These are phyloP conservation scores for Crassisporium funariophilum DNA, from an alignment of 768 basidiomycete species.

Conservation along the genomic window DNA sequence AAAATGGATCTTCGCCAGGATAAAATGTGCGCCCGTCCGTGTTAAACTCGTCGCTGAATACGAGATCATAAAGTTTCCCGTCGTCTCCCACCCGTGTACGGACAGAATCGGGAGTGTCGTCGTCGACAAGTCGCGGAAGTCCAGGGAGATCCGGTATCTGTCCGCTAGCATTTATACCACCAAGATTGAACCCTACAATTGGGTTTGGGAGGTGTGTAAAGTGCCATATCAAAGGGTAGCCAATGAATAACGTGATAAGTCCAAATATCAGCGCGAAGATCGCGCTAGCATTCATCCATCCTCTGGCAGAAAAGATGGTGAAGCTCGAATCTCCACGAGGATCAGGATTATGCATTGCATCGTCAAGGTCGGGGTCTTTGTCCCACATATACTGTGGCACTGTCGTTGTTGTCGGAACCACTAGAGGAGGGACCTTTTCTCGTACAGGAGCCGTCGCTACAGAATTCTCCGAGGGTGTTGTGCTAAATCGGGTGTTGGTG, in stretches of 20 bases:
- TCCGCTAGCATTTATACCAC: constrained; percentile 83
- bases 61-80: constrained; percentile 77
- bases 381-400: constrained; percentile 80
- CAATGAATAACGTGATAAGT: constrained; percentile 81
- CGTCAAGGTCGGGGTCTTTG: constrained; percentile 86
- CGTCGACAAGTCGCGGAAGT: constrained; percentile 73
- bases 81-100: constrained; percentile 67
- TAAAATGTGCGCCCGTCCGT: constrained; percentile 64
- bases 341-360: constrained; percentile 88
- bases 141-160: constrained; percentile 80
- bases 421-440: constrained; percentile 31
- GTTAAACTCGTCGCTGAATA: constrained; percentile 83
- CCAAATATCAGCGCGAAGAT: constrained; percentile 68
- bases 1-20: constrained; percentile 80
- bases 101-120: constrained; percentile 65
- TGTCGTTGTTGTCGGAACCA: constrained; percentile 53
- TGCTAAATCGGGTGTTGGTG: constrained; percentile 57
- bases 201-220: constrained; percentile 36
- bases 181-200: constrained; percentile 76
- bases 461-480: constrained; percentile 43
- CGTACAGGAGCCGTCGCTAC: constrained; percentile 25
- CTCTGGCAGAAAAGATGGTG: constrained; percentile 77
- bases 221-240: constrained; percentile 80
- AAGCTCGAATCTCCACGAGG: constrained; percentile 67
- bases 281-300: constrained; percentile 78